Conservation (phyloP, 441 rosid genomes). For the Lepidium campestre region DNA sequence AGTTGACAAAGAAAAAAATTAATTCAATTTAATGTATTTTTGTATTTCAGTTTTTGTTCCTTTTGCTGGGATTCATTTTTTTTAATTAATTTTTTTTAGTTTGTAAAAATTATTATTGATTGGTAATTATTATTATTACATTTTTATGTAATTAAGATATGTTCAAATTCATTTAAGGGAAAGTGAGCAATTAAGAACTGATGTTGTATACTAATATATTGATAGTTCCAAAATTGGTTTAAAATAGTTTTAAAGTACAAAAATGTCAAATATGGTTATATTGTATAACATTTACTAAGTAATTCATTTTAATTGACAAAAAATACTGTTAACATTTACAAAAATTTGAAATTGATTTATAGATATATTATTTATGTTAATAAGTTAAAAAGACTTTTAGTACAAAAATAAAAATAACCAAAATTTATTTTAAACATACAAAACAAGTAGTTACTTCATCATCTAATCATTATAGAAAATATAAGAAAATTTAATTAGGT, state of each 20-base stretch:
- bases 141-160: no score
- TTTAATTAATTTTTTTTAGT: not conserved
- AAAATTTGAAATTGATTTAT: not conserved
- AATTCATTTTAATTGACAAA: no score
- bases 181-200: not conserved
- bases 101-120: no score
- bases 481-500: no score
- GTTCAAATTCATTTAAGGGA: not conserved
- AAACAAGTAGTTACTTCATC: not conserved
- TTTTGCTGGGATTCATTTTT: not conserved
- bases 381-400: not conserved
- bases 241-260: no score
- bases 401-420: not conserved
- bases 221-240: no score
- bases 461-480: not conserved
- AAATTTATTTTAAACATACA: not conserved
- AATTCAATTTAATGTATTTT: not conserved
- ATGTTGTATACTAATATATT: no score
- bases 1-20: not conserved
- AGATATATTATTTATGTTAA: not conserved
- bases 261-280: no score
- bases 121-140: no score
- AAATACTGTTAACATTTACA: not conserved
- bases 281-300: no score
- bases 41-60: not conserved